phyloP scores from a whole-genome alignment of 352 stramenopile genomes.

The Phytophthora pini region DNA sequence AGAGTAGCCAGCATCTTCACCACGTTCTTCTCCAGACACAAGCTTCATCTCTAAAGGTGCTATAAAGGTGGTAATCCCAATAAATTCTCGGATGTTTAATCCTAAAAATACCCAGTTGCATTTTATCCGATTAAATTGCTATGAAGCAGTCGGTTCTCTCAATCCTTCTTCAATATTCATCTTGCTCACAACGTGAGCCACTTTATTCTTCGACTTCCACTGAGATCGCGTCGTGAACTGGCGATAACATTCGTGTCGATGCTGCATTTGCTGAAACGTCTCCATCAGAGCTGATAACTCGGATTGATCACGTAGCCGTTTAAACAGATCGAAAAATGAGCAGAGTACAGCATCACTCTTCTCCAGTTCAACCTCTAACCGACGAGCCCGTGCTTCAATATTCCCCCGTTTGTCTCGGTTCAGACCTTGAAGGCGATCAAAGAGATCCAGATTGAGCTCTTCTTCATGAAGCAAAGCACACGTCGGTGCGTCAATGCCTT shows the following conservation, averaged over 20 bases:
- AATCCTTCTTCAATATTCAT: background rate
- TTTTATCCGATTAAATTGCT: too few relatives aligned
- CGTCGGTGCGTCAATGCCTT: conserved; percentile 26
- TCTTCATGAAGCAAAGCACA: conserved; percentile 68
- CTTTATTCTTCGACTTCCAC: conserved; percentile 37
- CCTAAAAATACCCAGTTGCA: background rate
- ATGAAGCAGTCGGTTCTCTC: conserved; percentile 4
- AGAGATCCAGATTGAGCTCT: conserved; percentile 56
- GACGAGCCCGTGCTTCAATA: conserved; percentile 27
- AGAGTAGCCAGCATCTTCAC: conserved; percentile 1
- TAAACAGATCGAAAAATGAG: conserved; percentile 49
- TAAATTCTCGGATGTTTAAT: too few relatives aligned
- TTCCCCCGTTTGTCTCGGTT: conserved; percentile 15
- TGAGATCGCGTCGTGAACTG: conserved; percentile 50
- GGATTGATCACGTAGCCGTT: background rate
- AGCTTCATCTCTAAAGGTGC: conserved; percentile 8
- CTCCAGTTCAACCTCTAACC: conserved; percentile 45
- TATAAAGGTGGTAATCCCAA: background rate
- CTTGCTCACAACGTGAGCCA: conserved; percentile 14
- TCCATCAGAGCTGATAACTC: background rate
- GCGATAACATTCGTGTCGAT: conserved; percentile 66
- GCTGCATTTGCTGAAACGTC: conserved; percentile 45
- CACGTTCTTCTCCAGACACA: conserved; percentile 7
- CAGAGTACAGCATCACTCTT: conserved; percentile 59
- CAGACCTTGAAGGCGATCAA: conserved; percentile 45